Evolutionary conservation across 1,139 yeast species (phyloP).

Genomic region (Pichia sp.): DNA sequence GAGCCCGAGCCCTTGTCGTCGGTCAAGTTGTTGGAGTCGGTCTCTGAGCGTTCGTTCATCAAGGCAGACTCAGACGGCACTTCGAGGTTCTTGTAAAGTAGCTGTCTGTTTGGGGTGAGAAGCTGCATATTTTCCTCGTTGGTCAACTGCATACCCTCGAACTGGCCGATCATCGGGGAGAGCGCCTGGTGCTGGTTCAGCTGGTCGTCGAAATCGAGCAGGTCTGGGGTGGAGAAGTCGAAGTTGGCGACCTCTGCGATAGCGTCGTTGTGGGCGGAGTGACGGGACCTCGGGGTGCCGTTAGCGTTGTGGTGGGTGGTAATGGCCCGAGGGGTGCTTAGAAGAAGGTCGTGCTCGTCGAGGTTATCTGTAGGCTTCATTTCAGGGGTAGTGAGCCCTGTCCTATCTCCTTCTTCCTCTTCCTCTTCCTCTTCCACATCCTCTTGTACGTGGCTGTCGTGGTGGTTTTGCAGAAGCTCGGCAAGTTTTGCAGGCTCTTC

Average conservation of each 20-base stretch:
- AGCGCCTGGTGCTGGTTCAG: not conserved
- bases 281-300: not conserved
- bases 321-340: not conserved
- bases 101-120: slow-evolving; percentile 14
- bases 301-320: not conserved
- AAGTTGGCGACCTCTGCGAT: slow-evolving; percentile 11
- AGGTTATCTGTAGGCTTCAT: not conserved
- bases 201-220: not conserved
- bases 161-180: slow-evolving; percentile 20
- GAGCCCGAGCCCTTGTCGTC: not conserved
- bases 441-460: not conserved
- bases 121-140: slow-evolving; percentile 14
- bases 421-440: not conserved
- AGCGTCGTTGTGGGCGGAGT: not conserved
- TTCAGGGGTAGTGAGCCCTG: not conserved
- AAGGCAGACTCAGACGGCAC: not conserved
- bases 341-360: not conserved
- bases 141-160: slow-evolving; percentile 16
- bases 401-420: not conserved
- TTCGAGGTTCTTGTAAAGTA: slow-evolving; percentile 5
- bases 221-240: slow-evolving; percentile 12
- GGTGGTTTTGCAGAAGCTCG: no score
- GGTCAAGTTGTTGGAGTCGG: not conserved
- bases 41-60: not conserved
- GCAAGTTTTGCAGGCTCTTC: no score